Base-by-base conservation (phyloP, 2,329 filamentous ascomycete genomes). In the Sphaerulina musiva region DNA sequence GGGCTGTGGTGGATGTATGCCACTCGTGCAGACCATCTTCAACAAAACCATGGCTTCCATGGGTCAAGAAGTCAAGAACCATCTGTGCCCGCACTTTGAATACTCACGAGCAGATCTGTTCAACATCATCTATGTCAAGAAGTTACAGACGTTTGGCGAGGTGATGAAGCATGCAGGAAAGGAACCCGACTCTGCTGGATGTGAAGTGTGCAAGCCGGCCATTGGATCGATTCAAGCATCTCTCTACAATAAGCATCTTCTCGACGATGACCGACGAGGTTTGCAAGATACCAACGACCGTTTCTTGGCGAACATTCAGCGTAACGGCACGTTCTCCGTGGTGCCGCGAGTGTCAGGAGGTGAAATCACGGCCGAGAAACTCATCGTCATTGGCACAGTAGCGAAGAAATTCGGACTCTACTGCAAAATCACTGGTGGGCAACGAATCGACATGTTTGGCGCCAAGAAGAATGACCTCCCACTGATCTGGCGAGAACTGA, bases 361-460 rank as follows among this genome's bases (percentile, higher is more conserved):
- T 56, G 90, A 95, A 70, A 93, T 95, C 66, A 93, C 88, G 0
- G 84, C 90, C 0, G 87, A 93, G 46, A 90, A 88, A 69, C 80
- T 95, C 48, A 86, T 95, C 45, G 80, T 84, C 53, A 90, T 95
- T 55, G 90, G 89, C 0, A 81, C 84, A 52, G 88, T 95, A 0
- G 90, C 89, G 0, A 87, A 87, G 74, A 85, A 92, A 68, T 95
- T 89, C 66, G 79, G 80, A 36, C 75, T 95, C 6, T 95, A 95
- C 73, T 89, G 85, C 66, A 95, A 95, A 73, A 95, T 95, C 67
- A 95, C 90, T 0, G 90, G 90, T 52, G 90, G 87, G 1, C 90
- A 95, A 71, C 82, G 90, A 53, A 95, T 95, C 66, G 90, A 95
- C 70, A 82, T 95, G 84, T 95, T 95, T 66, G 90, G 90, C 40